phyloP scores from a whole-genome alignment of 306 rosid species.

The Gastrolobium bilobum region DNA sequence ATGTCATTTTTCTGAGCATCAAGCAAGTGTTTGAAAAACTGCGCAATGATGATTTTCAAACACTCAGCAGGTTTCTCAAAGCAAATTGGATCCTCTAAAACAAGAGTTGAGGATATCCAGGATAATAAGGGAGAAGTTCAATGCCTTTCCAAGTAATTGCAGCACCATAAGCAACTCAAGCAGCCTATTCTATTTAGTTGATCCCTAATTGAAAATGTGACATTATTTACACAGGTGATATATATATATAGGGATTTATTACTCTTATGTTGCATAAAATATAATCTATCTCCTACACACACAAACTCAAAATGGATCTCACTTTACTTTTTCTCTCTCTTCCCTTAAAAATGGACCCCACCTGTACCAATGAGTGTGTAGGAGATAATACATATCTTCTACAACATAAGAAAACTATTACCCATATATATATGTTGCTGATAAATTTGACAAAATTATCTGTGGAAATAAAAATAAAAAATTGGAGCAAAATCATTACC shows the following conservation, averaged over 20 bases:
- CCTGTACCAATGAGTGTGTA: too few species aligned
- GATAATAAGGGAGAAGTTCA: slow-evolving; percentile 29
- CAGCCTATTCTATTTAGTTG: slow-evolving; percentile 31
- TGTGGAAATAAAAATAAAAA: slow-evolving; percentile 32
- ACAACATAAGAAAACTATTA: too few species aligned
- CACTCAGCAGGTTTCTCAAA: slow-evolving; percentile 14
- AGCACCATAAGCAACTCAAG: slow-evolving; percentile 31
- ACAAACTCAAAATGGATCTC: too few species aligned
- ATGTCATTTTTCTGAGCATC: slow-evolving; percentile 26
- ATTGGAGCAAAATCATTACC: slow-evolving; percentile 67
- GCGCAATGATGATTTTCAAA: slow-evolving; percentile 8
- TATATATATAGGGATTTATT: too few species aligned
- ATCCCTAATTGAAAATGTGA: slow-evolving; percentile 24
- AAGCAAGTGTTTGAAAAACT: not conserved
- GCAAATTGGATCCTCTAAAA: slow-evolving; percentile 40
- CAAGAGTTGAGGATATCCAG: slow-evolving; percentile 31
- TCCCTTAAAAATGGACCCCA: too few species aligned
- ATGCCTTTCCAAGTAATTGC: slow-evolving; percentile 37
- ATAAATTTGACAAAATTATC: slow-evolving; percentile 30
- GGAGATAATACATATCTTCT: too few species aligned
- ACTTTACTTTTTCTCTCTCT: too few species aligned
- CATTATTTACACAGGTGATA: slow-evolving; percentile 40
- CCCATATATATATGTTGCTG: slow-evolving; percentile 4
- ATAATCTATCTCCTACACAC: too few species aligned
- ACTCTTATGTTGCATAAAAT: too few species aligned